These are phyloP conservation scores for Podila epicladia DNA, from an alignment of 192 early-diverging fungal species.

Conservation along the genomic window DNA sequence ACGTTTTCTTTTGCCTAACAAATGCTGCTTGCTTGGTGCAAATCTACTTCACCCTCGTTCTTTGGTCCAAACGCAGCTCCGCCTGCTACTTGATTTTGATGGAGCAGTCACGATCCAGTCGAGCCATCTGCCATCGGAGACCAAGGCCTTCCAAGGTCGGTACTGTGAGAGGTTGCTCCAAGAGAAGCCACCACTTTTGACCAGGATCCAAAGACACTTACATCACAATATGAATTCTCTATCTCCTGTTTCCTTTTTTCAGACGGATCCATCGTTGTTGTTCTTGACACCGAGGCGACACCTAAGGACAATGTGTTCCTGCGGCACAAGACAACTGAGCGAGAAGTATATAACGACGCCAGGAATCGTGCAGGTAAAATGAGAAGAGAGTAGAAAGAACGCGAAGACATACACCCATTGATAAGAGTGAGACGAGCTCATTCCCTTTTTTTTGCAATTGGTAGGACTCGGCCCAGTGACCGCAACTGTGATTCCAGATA, in stretches of 20 bases:
- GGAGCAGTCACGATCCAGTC: constrained; percentile 41
- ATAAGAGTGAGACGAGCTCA: no score
- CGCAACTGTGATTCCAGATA: constrained; percentile 7
- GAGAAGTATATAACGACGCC: constrained; percentile 57
- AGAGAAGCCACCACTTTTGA: not conserved
- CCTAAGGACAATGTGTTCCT: constrained; percentile 18
- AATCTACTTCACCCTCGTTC: not conserved
- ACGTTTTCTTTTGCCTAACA: no score
- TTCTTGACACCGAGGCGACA: constrained; percentile 50
- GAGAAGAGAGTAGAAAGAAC: not conserved
- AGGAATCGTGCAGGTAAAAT: constrained; percentile 41
- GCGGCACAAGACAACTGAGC: constrained; percentile 65
- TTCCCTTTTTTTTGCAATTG: not conserved
- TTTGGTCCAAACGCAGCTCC: constrained; percentile 11
- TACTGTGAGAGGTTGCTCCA: not conserved
- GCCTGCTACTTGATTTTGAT: constrained; percentile 40
- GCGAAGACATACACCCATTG: no score
- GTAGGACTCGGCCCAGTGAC: constrained; percentile 25
- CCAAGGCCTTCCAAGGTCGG: constrained; percentile 15
- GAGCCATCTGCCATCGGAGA: constrained; percentile 41
- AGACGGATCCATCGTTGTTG: constrained; percentile 34
- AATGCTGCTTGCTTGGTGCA: not conserved
- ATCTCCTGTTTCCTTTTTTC: not conserved
- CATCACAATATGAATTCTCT: not conserved
- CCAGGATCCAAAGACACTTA: not conserved